phyloP scores from a whole-genome alignment of 495 filamentous ascomycete genomes.

The Delitschia confertaspora region DNA sequence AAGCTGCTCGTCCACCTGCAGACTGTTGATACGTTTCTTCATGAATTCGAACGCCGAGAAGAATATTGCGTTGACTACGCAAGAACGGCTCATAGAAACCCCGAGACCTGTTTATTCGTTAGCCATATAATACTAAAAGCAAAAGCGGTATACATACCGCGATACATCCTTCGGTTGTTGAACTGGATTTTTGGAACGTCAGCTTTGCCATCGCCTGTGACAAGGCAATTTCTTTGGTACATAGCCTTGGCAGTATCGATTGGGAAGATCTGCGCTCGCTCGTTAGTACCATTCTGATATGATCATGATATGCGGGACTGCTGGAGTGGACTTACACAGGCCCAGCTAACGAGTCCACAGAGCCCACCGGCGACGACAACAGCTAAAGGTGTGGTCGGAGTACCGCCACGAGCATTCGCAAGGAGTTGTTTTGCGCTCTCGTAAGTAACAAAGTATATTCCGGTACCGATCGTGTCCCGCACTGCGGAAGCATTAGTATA shows the following conservation, averaged over 20 bases:
- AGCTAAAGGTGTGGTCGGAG: constrained; percentile 61
- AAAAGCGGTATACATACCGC: constrained; percentile 32
- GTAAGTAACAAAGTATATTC: constrained; percentile 85
- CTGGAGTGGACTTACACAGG: constrained; percentile 53
- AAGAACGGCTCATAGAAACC: constrained; percentile 71
- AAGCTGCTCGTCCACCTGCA: constrained; percentile 38
- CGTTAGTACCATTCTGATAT: background rate
- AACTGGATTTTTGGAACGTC: constrained; percentile 60
- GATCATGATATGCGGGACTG: no score
- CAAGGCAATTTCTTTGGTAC: constrained; percentile 71
- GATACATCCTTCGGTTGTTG: constrained; percentile 64
- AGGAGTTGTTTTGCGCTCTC: constrained; percentile 82
- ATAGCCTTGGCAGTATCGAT: constrained; percentile 77
- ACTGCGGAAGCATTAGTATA: constrained; percentile 35
- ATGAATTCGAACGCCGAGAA: constrained; percentile 69
- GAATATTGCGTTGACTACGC: constrained; percentile 65
- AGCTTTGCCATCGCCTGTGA: constrained; percentile 52
- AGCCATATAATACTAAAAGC: background rate
- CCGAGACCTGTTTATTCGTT: constrained; percentile 49
- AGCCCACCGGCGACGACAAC: constrained; percentile 66
- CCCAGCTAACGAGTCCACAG: constrained; percentile 76
- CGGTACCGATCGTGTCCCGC: constrained; percentile 81
- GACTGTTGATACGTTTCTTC: constrained; percentile 58
- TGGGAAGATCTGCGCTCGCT: constrained; percentile 50
- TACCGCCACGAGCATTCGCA: constrained; percentile 59